Percentiles rank a stretch among this genome's conserved stretches.
These are phyloP conservation scores for Sphagnum contortum DNA, from an alignment of 225 moss, liverwort and hornwort species.

Conservation along the genomic window DNA sequence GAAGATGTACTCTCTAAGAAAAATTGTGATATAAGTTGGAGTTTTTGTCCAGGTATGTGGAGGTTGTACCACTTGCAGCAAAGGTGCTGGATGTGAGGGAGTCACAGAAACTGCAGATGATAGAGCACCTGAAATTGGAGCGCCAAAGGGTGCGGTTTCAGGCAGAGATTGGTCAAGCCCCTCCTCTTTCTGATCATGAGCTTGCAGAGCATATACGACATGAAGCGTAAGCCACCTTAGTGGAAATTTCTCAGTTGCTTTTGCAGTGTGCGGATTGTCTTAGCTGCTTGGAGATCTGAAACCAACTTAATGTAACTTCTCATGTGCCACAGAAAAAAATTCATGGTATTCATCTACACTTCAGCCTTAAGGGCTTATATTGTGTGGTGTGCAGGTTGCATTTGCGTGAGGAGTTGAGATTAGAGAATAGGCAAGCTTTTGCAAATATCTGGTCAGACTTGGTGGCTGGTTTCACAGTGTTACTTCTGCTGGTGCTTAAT, in stretches of 20 bases:
- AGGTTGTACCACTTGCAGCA: slow-evolving; percentile 44
- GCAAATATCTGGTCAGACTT: slow-evolving; percentile 78
- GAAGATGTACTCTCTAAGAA: no score
- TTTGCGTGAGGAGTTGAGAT: slow-evolving; percentile 54
- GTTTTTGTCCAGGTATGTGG: slow-evolving; percentile 28
- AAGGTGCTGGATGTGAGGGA: slow-evolving; percentile 26
- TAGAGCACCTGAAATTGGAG: slow-evolving; percentile 40
- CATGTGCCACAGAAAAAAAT: no score
- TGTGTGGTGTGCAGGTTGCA: slow-evolving; percentile 32
- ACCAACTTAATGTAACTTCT: no score
- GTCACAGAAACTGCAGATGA: slow-evolving; percentile 41
- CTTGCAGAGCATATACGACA: slow-evolving; percentile 61
- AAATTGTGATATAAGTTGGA: neutral
- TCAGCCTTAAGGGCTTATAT: no score
- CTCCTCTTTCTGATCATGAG: slow-evolving; percentile 80
- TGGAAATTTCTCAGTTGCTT: no score
- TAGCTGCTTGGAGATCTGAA: no score
- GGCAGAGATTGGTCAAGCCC: slow-evolving; percentile 57
- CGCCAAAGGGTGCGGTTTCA: slow-evolving; percentile 46
- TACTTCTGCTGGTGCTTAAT: slow-evolving; percentile 62
- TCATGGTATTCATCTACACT: no score
- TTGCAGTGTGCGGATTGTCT: no score
- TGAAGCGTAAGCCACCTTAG: slow-evolving; percentile 60
- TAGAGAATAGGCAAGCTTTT: slow-evolving; percentile 75
- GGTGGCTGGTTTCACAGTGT: slow-evolving; percentile 55